Conservation (phyloP, 805 yeast genomes). For the Hagleromyces aurorensis region DNA sequence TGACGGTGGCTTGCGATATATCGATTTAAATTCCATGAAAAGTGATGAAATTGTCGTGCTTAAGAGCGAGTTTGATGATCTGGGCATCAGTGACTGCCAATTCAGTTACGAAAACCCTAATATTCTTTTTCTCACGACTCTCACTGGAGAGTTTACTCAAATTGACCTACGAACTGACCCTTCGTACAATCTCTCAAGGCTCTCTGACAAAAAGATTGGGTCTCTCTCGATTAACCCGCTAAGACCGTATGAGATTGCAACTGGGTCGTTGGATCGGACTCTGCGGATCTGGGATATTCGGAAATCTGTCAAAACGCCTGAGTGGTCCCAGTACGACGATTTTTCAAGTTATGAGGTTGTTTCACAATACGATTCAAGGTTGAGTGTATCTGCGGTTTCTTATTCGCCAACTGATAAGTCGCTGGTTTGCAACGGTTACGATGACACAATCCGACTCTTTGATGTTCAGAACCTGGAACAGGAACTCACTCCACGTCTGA, state of each 20-base stretch:
- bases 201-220: slow-evolving; percentile 89
- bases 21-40: slow-evolving; percentile 56
- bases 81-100: slow-evolving; percentile 71
- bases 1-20: slow-evolving; percentile 75
- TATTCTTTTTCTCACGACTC: slow-evolving; percentile 62
- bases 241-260: slow-evolving; percentile 57
- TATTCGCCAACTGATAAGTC: slow-evolving; percentile 58
- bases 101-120: slow-evolving; percentile 44
- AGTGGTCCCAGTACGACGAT: slow-evolving; percentile 53
- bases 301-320: slow-evolving; percentile 34
- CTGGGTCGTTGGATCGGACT: slow-evolving; percentile 84
- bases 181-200: slow-evolving; percentile 38
- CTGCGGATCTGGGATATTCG: slow-evolving; percentile 85
- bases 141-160: slow-evolving; percentile 71
- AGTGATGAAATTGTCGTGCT: slow-evolving; percentile 55
- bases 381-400: slow-evolving; percentile 79
- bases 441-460: slow-evolving; percentile 71
- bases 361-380: slow-evolving; percentile 62
- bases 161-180: slow-evolving; percentile 55
- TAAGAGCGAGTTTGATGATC: slow-evolving; percentile 44
- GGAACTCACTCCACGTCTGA: slow-evolving; percentile 51
- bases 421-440: slow-evolving; percentile 90
- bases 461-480: slow-evolving; percentile 35
- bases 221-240: slow-evolving; percentile 76
- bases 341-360: slow-evolving; percentile 30